phyloP scores from a whole-genome alignment of 148 eudicot species.

The Cornus suecica region DNA sequence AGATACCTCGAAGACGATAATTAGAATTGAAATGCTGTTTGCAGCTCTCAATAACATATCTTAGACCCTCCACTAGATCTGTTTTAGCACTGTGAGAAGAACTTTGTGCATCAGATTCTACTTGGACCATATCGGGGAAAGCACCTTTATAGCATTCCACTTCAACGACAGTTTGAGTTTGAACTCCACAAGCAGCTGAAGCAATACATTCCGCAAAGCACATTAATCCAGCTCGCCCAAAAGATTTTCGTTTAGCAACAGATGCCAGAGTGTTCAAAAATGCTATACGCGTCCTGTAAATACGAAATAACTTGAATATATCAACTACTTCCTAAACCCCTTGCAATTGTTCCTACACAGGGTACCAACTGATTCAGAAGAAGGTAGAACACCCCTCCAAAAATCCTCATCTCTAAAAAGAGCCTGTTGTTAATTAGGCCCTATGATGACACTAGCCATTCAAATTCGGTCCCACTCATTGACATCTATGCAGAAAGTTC shows the following conservation, averaged over 20 bases:
- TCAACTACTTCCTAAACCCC: neutral
- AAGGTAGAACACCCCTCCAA: neutral
- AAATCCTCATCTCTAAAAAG: neutral
- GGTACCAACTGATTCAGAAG: neutral
- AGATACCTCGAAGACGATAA: slow-evolving; percentile 75
- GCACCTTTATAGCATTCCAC: slow-evolving; percentile 18
- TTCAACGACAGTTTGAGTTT: slow-evolving; percentile 21
- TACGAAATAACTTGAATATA: slow-evolving; percentile 3
- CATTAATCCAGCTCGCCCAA: slow-evolving; percentile 88
- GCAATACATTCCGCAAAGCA: slow-evolving; percentile 67
- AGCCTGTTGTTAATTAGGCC: neutral
- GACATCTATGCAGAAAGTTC: neutral
- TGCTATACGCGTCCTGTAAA: slow-evolving; percentile 56
- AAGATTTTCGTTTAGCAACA: slow-evolving; percentile 55
- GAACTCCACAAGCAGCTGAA: slow-evolving; percentile 37
- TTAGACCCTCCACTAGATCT: slow-evolving; percentile 59
- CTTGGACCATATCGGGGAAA: slow-evolving; percentile 20
- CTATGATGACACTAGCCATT: neutral
- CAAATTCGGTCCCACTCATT: neutral
- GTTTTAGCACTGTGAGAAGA: slow-evolving; percentile 32
- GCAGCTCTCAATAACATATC: slow-evolving; percentile 78
- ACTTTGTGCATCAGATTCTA: slow-evolving; percentile 17
- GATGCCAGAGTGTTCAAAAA: slow-evolving; percentile 67
- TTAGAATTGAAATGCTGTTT: slow-evolving; percentile 89
- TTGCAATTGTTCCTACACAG: neutral